Evolutionary conservation across 1,284 basidiomycete species (phyloP), one percentile per base, ranked within the genome.

Genomic region (Phellopilus nigrolimitatus): DNA sequence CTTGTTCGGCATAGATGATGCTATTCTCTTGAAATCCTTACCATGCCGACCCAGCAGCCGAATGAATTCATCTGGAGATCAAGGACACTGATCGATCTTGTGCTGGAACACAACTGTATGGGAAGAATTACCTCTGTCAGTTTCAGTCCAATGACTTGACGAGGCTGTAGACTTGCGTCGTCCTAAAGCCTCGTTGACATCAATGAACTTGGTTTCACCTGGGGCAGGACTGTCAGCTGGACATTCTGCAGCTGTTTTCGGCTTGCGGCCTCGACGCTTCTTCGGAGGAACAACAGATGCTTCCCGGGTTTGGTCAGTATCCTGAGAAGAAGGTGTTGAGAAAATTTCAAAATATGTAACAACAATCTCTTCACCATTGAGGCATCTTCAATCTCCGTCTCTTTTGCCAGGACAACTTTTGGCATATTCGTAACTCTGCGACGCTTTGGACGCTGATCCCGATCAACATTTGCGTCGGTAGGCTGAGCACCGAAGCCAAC

Each of bases 1-100:
- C 73, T 93, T 93, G 62, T 80, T 83, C 6, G 80, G 80, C 69
- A 94, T 77, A 5, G 78, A 77, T 3, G 82, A 75, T 1, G 90
- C 81, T 42, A 94, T 87, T 13, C 79, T 74, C 56, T 83, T 80
- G 66, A 88, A 88, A 61, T 92, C 80, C 57, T 82, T 79, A 34
- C 89, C 89, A 63, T 90, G 75, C 56, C 82, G 72, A 12, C 72
- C 69, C 12, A 92, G 71, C 27, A 91, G 73, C 28, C 75, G 69
- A 49, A 86, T 63, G 64, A 93, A 88, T 27, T 74, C 61, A 38
- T 65, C 81, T 84, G 54, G 48, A 51, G 47, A 53, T 57, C 69
- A 64, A 57, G 65, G 65, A 53, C 60, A 49, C 67, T 59, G 31
- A 60, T 58, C 50, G 50, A 46, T 56, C 62, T 54, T 63, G 51